A percentile compares a stretch with the other conserved stretches of the same genome.
phyloP scores from a whole-genome alignment of 441 rosid genomes.

The Populus hybrid region DNA sequence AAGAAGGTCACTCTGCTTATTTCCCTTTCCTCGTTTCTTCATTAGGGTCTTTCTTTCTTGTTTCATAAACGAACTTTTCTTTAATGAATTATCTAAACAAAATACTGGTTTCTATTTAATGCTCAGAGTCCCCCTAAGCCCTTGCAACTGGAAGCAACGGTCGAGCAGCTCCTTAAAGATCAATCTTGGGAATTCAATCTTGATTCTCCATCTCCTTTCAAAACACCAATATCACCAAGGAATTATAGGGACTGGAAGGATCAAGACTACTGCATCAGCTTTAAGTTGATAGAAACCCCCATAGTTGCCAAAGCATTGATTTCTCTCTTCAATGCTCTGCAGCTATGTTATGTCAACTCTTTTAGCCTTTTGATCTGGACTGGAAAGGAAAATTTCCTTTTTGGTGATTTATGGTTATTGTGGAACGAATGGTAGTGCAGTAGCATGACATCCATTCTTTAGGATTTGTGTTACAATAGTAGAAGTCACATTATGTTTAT shows the following conservation, averaged over 20 bases:
- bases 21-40: no score
- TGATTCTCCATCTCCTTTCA: conserved; percentile 28
- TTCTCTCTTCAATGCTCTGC: conserved; percentile 6
- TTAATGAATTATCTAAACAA: not conserved
- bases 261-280: conserved; percentile 17
- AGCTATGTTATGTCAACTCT: not conserved
- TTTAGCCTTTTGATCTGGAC: not conserved
- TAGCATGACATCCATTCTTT: not conserved
- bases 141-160: conserved; percentile 31
- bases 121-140: conserved; percentile 27
- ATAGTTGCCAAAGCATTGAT: conserved; percentile 22
- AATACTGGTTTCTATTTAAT: conserved; percentile 17
- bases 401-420: not conserved
- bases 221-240: conserved; percentile 32
- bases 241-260: conserved; percentile 14
- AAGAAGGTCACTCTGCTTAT: conserved; percentile 13
- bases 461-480: no score
- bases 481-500: no score
- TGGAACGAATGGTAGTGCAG: not conserved
- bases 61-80: not conserved
- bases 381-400: not conserved
- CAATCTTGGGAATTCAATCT: conserved; percentile 17
- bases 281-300: conserved; percentile 42
- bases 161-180: conserved; percentile 25
- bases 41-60: no score